Evolutionary conservation across 768 basidiomycete species (phyloP).

Genomic region (Trametes meyenii): DNA sequence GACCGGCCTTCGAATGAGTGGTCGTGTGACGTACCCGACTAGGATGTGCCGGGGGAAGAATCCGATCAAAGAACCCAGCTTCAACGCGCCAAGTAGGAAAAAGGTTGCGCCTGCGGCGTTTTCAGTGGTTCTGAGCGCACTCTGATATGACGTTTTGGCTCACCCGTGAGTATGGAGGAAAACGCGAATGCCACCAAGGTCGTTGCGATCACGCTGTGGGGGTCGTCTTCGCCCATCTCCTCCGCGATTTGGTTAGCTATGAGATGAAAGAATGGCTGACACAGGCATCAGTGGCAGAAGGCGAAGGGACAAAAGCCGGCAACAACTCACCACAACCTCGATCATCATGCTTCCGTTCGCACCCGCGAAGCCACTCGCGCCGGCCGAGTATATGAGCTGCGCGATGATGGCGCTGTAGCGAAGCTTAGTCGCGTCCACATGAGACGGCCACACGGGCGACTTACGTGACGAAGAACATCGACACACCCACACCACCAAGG

Average conservation of each 20-base stretch:
- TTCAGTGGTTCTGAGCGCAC: background rate
- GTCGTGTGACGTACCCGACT: constrained; percentile 66
- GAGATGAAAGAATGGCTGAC: constrained; percentile 93
- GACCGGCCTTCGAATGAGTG: background rate
- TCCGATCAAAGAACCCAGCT: constrained; percentile 83
- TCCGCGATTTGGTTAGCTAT: constrained; percentile 75
- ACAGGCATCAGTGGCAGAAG: background rate
- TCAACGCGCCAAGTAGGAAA: constrained; percentile 82
- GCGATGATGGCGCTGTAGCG: constrained; percentile 64
- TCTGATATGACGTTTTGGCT: constrained; percentile 21
- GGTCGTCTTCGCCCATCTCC: constrained; percentile 71
- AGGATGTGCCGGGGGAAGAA: constrained; percentile 97
- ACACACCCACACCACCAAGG: constrained; percentile 88
- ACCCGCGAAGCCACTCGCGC: constrained; percentile 87
- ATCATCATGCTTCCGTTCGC: constrained; percentile 99
- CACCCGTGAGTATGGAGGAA: constrained; percentile 86
- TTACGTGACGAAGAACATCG: constrained; percentile 90
- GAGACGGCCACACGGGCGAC: constrained; percentile 26
- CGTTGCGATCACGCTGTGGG: constrained; percentile 81
- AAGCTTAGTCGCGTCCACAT: constrained; percentile 4
- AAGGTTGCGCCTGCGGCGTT: constrained; percentile 67
- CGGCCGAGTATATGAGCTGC: constrained; percentile 83
- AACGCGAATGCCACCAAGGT: constrained; percentile 88
- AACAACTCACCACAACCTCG: constrained; percentile 80
- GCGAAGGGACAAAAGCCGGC: background rate